Evolutionary conservation across 306 rosid species (phyloP).

Genomic region (Lathyrus oleraceus): DNA sequence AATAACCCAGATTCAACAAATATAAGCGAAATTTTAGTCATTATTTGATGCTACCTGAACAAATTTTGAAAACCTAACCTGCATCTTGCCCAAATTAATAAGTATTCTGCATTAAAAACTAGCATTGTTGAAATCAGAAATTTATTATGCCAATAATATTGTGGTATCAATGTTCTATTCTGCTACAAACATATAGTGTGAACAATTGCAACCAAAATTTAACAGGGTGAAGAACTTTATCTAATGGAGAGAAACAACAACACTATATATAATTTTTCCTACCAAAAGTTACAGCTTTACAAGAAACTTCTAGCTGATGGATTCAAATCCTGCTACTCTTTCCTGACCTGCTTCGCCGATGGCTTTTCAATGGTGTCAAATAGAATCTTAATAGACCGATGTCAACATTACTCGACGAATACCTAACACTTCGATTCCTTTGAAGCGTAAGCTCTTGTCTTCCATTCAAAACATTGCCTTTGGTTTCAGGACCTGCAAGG

Average conservation of each 20-base stretch:
- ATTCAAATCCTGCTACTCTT: conserved; percentile 59
- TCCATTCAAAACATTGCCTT: conserved; percentile 56
- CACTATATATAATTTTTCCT: conserved; percentile 56
- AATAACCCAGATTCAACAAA: neutral
- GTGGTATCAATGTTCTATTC: conserved; percentile 34
- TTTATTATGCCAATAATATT: conserved; percentile 18
- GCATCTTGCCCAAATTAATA: too few relatives aligned
- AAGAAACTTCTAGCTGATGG: conserved; percentile 55
- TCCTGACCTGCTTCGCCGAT: conserved; percentile 71
- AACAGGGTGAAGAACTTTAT: conserved; percentile 42
- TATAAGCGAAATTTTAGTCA: neutral
- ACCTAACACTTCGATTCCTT: conserved; percentile 68
- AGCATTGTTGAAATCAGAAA: conserved; percentile 22
- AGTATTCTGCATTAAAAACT: conserved; percentile 22
- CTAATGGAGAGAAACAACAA: conserved; percentile 45
- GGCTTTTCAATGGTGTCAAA: conserved; percentile 87
- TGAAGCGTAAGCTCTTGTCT: conserved; percentile 61
- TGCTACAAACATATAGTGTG: conserved; percentile 36
- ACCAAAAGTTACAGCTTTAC: conserved; percentile 52
- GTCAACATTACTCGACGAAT: conserved; percentile 68
- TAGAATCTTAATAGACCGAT: conserved; percentile 84
- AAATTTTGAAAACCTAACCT: conserved; percentile 8
- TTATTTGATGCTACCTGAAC: conserved; percentile 13
- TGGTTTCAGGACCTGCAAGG: conserved; percentile 45
- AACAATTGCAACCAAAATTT: conserved; percentile 42